phyloP scores from a whole-genome alignment of 441 rosid species.

The Euphorbia corollata region DNA sequence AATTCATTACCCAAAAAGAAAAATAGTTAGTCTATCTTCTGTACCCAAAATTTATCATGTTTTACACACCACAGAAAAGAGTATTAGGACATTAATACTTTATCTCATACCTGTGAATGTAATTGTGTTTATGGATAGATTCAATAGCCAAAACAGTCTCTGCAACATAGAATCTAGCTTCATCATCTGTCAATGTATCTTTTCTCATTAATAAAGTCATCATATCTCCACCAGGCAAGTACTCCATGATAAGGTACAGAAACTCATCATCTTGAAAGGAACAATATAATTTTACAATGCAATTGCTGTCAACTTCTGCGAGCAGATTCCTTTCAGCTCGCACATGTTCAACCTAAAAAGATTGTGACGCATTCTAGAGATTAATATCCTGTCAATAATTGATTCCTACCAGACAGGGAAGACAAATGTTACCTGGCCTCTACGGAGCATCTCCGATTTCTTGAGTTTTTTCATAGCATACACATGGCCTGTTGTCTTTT shows the following conservation, averaged over 20 bases:
- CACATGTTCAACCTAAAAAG: constrained; percentile 86
- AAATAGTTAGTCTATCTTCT: constrained; percentile 15
- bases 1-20: constrained; percentile 17
- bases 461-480: constrained; percentile 96
- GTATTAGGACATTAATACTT: constrained; percentile 8
- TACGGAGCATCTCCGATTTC: constrained; percentile 97
- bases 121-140: constrained; percentile 88
- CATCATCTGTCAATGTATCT: constrained; percentile 83
- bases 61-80: constrained; percentile 7
- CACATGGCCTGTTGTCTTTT: constrained; percentile 78
- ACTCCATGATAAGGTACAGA: constrained; percentile 95
- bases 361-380: constrained; percentile 16
- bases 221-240: constrained; percentile 98
- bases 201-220: constrained; percentile 97
- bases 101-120: constrained; percentile 58
- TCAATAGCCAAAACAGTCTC: constrained; percentile 92
- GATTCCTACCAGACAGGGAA: constrained; percentile 9
- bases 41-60: neutral
- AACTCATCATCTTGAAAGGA: constrained; percentile 96
- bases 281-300: constrained; percentile 87
- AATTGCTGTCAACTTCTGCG: constrained; percentile 94
- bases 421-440: constrained; percentile 71
- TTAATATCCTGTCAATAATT: constrained; percentile 17
- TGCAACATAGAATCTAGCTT: constrained; percentile 87
- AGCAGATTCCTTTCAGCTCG: constrained; percentile 94